Percentiles rank a stretch among this genome's conserved stretches.
Conservation (phyloP, 1,284 basidiomycete genomes). For the Pisolithus thermaeus region DNA sequence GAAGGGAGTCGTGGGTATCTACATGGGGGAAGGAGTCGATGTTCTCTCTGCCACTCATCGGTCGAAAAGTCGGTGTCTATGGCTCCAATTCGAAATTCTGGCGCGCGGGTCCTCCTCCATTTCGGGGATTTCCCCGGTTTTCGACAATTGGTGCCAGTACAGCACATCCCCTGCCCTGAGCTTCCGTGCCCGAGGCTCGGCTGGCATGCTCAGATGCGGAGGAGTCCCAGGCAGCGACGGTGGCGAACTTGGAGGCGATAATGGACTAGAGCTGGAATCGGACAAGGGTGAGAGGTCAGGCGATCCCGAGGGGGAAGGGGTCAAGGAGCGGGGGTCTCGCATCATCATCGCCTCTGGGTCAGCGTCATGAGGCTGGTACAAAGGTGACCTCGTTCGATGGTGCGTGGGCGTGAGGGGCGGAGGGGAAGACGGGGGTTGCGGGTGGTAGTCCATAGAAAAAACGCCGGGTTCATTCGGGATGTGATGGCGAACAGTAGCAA, state of each 20-base stretch:
- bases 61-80: conserved; percentile 16
- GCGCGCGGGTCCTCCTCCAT: conserved; percentile 56
- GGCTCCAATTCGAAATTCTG: conserved; percentile 21
- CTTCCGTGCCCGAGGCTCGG: conserved; percentile 31
- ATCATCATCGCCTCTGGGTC: conserved; percentile 7
- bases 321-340: conserved; percentile 30
- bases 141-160: conserved; percentile 74
- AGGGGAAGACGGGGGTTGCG: conserved; percentile 26
- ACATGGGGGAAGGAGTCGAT: no score
- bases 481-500: conserved; percentile 66
- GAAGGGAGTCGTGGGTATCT: not conserved
- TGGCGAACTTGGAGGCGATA: conserved; percentile 16
- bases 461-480: conserved; percentile 68
- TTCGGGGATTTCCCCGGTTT: conserved; percentile 68
- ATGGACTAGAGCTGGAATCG: conserved; percentile 15
- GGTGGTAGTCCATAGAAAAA: conserved; percentile 35
- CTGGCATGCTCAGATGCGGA: conserved; percentile 29
- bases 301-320: conserved; percentile 32
- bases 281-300: conserved; percentile 17
- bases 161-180: conserved; percentile 63
- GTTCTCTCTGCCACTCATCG: conserved; percentile 23
- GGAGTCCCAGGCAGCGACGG: conserved; percentile 14
- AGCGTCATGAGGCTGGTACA: conserved; percentile 13
- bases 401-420: conserved; percentile 16
- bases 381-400: conserved; percentile 9